Conservation (phyloP, 495 filamentous ascomycete species). For the Corynascus novoguineensis region DNA sequence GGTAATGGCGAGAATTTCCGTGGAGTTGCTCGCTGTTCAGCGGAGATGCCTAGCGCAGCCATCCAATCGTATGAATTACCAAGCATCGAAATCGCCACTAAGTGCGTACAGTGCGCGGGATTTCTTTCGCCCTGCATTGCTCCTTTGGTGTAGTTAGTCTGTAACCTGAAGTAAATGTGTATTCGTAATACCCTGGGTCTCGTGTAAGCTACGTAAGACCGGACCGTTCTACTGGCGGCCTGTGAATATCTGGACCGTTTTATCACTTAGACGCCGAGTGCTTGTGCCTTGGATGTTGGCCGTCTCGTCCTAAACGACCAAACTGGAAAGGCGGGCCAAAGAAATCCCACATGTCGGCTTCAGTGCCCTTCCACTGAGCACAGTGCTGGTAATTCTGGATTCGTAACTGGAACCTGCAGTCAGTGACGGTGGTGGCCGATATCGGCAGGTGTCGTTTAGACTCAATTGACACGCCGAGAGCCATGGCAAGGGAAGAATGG, state of each 20-base stretch:
- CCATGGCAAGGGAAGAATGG: background rate
- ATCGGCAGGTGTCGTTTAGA: background rate
- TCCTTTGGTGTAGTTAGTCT: too few species aligned
- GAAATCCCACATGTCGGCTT: too few species aligned
- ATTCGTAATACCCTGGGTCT: too few species aligned
- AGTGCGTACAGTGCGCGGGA: slow-evolving; percentile 2
- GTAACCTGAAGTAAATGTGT: too few species aligned
- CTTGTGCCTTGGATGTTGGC: too few species aligned
- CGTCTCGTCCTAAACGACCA: too few species aligned
- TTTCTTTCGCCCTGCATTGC: too few species aligned
- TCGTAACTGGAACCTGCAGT: background rate
- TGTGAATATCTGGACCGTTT: too few species aligned
- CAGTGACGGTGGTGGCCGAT: background rate
- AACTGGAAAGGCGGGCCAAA: too few species aligned
- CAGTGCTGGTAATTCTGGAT: background rate
- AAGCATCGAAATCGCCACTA: slow-evolving; percentile 25
- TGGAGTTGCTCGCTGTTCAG: slow-evolving; percentile 17
- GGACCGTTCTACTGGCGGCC: too few species aligned
- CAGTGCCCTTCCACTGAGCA: background rate
- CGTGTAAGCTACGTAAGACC: too few species aligned
- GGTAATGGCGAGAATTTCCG: slow-evolving; percentile 14
- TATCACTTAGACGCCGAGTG: too few species aligned
- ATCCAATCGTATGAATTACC: slow-evolving; percentile 20
- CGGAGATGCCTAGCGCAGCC: slow-evolving; percentile 12
- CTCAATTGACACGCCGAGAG: background rate